Evolutionary conservation across 208 protist species (phyloP).

Genomic region (Leishmania gerbilli): DNA sequence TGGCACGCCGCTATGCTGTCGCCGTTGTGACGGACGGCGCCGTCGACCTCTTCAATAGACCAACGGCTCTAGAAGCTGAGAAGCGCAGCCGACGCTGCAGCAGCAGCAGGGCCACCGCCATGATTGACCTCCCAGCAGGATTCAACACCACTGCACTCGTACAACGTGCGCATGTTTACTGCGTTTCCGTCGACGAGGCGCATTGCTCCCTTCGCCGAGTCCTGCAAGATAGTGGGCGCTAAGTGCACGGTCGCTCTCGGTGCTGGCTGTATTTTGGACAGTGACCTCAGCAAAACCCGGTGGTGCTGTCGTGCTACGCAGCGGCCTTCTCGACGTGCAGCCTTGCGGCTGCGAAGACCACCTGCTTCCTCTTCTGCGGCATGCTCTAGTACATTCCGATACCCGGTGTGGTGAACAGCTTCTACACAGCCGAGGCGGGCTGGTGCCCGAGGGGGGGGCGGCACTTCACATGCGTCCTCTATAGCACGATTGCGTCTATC

Average conservation of each 20-base stretch:
- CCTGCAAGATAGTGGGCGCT: slow-evolving; percentile 38
- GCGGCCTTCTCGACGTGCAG: slow-evolving; percentile 32
- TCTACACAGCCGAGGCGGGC: slow-evolving; percentile 31
- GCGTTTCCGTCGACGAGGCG: slow-evolving; percentile 17
- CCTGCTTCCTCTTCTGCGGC: slow-evolving; percentile 42
- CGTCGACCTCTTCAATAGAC: neutral
- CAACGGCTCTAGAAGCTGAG: neutral
- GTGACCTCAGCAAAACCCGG: slow-evolving; percentile 45
- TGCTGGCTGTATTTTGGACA: slow-evolving; percentile 47
- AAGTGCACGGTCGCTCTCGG: slow-evolving; percentile 35
- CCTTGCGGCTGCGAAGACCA: slow-evolving; percentile 43
- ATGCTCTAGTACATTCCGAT: slow-evolving; percentile 51
- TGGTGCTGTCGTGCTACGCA: slow-evolving; percentile 36
- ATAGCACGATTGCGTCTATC: slow-evolving; percentile 48
- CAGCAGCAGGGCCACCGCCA: neutral
- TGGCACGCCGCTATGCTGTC: neutral
- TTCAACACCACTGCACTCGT: slow-evolving; percentile 25
- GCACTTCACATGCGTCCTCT: slow-evolving; percentile 54
- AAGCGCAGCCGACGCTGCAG: neutral
- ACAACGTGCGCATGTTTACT: slow-evolving; percentile 24
- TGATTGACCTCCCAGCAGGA: neutral
- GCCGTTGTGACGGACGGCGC: neutral
- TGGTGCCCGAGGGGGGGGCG: slow-evolving; percentile 34
- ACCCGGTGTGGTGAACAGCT: slow-evolving; percentile 40
- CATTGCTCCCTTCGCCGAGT: slow-evolving; percentile 45